Evolutionary conservation across 257 asterid genomes (phyloP).

Genomic region (Parsonsia alboflavescens): DNA sequence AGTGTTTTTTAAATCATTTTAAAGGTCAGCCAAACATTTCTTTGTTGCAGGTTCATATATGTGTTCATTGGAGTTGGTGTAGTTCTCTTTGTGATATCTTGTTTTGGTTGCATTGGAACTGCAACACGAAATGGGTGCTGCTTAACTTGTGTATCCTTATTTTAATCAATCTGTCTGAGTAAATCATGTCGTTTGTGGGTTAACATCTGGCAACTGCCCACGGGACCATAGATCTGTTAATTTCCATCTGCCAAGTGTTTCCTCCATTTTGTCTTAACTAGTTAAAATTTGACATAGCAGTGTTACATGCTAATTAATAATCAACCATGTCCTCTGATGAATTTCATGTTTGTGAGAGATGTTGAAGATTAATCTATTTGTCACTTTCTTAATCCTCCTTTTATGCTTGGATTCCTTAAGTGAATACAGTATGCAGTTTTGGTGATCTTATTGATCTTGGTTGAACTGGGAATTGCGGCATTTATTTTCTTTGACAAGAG

Average conservation of each 20-base stretch:
- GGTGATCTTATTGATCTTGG: slow-evolving; percentile 72
- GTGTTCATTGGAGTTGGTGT: slow-evolving; percentile 75
- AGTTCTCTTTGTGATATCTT: slow-evolving; percentile 61
- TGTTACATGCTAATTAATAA: background rate
- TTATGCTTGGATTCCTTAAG: slow-evolving; percentile 59
- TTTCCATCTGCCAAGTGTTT: background rate
- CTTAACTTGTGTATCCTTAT: slow-evolving; percentile 84
- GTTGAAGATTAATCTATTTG: background rate
- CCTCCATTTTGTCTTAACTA: background rate
- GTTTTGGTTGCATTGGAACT: slow-evolving; percentile 87
- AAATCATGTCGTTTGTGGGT: background rate
- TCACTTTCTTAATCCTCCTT: background rate
- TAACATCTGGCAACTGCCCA: background rate
- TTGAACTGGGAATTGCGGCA: slow-evolving; percentile 77
- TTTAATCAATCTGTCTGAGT: background rate
- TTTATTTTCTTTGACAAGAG: slow-evolving; percentile 86
- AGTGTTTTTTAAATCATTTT: slow-evolving; percentile 1
- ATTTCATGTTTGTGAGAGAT: background rate
- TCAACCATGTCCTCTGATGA: background rate
- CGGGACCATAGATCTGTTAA: background rate
- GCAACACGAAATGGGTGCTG: slow-evolving; percentile 82
- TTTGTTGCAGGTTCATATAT: slow-evolving; percentile 81
- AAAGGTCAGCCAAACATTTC: slow-evolving; percentile 16
- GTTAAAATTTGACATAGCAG: background rate
- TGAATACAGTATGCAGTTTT: slow-evolving; percentile 61